These are phyloP conservation scores for Ganoderma meredithae DNA, from an alignment of 1,284 basidiomycete species.

Conservation along the genomic window DNA sequence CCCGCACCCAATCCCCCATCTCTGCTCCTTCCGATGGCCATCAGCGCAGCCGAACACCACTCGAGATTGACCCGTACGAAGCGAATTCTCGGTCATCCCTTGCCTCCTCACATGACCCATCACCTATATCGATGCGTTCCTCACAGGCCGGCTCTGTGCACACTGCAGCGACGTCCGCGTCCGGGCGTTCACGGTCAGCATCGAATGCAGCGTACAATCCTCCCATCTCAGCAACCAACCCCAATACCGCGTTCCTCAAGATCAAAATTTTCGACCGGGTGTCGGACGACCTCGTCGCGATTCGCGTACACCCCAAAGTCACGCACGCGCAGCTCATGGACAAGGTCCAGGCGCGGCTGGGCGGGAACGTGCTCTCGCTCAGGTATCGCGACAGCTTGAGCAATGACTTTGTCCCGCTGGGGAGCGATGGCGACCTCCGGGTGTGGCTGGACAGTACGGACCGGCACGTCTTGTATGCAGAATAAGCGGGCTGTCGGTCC, in stretches of 20 bases:
- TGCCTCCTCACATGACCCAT: constrained; percentile 46
- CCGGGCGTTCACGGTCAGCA: constrained; percentile 60
- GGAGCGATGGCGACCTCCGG: constrained; percentile 75
- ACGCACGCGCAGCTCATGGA: constrained; percentile 86
- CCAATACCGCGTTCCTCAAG: constrained; percentile 90
- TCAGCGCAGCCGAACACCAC: constrained; percentile 35
- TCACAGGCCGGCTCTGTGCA: constrained; percentile 54
- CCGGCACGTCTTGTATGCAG: constrained; percentile 90
- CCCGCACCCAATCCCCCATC: constrained; percentile 55
- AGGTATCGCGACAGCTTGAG: constrained; percentile 77
- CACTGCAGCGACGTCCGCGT: constrained; percentile 44
- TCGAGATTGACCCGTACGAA: constrained; percentile 39
- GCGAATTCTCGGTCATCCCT: constrained; percentile 40
- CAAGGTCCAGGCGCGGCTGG: constrained; percentile 90
- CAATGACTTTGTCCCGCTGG: constrained; percentile 70
- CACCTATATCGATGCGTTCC: constrained; percentile 55
- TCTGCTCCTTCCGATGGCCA: constrained; percentile 25
- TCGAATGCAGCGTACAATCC: constrained; percentile 66
- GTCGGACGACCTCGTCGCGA: constrained; percentile 94
- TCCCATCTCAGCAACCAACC: constrained; percentile 76
- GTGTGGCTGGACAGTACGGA: constrained; percentile 87
- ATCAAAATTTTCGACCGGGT: constrained; percentile 97
- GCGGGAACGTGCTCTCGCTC: constrained; percentile 74
- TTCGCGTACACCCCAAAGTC: constrained; percentile 96
- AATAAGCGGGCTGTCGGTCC: constrained; percentile 45